Conservation (phyloP, 2,329 filamentous ascomycete species). For the Trichoderma koningii region DNA sequence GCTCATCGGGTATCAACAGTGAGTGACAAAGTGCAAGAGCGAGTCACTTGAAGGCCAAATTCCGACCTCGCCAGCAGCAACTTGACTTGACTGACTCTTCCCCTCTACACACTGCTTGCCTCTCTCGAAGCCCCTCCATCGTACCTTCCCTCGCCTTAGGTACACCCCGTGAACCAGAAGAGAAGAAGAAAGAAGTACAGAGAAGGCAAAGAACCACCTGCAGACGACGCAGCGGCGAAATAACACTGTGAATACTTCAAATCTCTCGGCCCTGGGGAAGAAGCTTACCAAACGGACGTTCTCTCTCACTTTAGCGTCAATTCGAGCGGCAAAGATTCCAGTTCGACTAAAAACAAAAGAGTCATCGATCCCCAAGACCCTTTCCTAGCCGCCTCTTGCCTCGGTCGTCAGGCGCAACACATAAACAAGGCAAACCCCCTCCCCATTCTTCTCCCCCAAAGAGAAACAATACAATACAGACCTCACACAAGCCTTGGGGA, state of each 20-base stretch:
- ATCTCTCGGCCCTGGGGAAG: neutral
- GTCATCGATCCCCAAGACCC: constrained; percentile 1
- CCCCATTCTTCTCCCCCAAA: no score
- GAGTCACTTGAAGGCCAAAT: neutral
- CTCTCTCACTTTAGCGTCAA: neutral
- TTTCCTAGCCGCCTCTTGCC: neutral
- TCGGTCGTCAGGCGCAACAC: neutral
- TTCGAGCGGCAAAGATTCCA: neutral
- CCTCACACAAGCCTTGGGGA: neutral
- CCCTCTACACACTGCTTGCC: neutral
- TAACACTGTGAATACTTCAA: neutral
- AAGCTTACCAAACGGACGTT: neutral
- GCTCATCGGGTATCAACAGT: constrained; percentile 31
- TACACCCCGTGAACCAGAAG: neutral
- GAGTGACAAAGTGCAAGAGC: constrained; percentile 7
- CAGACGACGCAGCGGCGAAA: neutral
- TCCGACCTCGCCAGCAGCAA: no score
- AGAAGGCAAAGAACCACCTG: neutral
- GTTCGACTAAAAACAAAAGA: neutral
- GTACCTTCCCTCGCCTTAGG: no score
- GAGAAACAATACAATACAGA: neutral
- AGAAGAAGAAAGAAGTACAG: neutral
- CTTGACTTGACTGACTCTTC: constrained; percentile 2
- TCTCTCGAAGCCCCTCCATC: neutral
- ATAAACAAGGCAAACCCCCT: neutral